These are phyloP conservation scores for Diaporthe eres DNA, from an alignment of 2,329 filamentous ascomycete genomes.

Conservation along the genomic window DNA sequence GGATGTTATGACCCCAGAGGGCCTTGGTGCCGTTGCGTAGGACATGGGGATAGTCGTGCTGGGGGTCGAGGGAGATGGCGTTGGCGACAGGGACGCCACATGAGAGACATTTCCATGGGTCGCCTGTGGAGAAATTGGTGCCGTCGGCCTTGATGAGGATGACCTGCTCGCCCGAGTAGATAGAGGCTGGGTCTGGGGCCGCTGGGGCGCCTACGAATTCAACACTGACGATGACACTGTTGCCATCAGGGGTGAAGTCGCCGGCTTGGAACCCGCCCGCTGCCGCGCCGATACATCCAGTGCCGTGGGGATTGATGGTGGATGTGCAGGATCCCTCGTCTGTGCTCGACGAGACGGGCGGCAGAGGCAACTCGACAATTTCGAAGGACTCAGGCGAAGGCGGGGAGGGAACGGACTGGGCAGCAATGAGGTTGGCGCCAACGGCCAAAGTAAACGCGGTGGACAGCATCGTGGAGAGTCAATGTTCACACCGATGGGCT, in stretches of 20 bases:
- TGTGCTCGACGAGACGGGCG: conserved; percentile 50
- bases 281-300: conserved; percentile 54
- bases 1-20: conserved; percentile 51
- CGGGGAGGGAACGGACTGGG: conserved; percentile 39
- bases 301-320: conserved; percentile 52
- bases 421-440: conserved; percentile 14
- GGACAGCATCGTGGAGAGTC: background rate
- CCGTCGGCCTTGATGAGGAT: conserved; percentile 60
- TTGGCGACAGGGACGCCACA: conserved; percentile 57
- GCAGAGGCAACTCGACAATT: conserved; percentile 54
- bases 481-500: background rate
- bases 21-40: conserved; percentile 56
- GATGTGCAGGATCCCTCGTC: conserved; percentile 51
- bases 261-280: conserved; percentile 45
- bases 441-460: background rate
- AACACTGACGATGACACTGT: conserved; percentile 56
- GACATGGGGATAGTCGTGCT: conserved; percentile 56
- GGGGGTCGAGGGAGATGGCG: background rate
- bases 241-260: conserved; percentile 58
- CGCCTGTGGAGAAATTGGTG: conserved; percentile 57
- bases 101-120: conserved; percentile 63
- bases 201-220: conserved; percentile 59
- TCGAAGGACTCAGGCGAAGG: conserved; percentile 52
- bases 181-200: conserved; percentile 55
- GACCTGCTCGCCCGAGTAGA: conserved; percentile 58